A percentile compares a stretch with the other conserved stretches of the same genome.
Evolutionary conservation across 129 eudicot species (phyloP).

Genomic region (Flaveria brownii): DNA sequence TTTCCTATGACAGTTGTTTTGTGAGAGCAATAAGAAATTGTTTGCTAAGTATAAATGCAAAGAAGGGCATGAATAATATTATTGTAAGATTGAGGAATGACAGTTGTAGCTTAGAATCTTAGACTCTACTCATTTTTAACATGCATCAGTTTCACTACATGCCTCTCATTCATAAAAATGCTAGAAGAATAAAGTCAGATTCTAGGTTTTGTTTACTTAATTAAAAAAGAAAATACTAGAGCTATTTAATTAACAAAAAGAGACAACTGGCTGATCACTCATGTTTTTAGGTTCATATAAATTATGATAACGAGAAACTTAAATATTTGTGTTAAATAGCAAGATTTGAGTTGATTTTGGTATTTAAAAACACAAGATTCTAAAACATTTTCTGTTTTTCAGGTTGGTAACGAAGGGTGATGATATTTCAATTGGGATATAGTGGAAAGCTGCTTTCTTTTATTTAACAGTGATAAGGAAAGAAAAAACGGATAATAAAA

Average conservation of each 20-base stretch:
- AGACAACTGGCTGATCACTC: too few relatives aligned
- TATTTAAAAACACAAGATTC: background rate
- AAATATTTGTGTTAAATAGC: background rate
- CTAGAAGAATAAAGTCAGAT: background rate
- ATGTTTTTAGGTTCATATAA: background rate
- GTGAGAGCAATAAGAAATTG: constrained; percentile 5
- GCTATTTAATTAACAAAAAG: background rate
- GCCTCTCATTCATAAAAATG: background rate
- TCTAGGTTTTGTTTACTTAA: background rate
- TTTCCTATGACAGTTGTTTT: constrained; percentile 10
- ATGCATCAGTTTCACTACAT: background rate
- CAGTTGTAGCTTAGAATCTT: background rate
- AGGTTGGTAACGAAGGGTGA: constrained; percentile 24
- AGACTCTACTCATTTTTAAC: background rate
- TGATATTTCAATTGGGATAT: constrained; percentile 15
- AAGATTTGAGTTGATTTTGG: constrained; percentile 6
- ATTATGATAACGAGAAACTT: background rate
- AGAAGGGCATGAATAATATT: constrained; percentile 16
- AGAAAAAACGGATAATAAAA: background rate
- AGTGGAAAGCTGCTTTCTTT: background rate
- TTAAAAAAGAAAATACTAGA: background rate
- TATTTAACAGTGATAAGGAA: background rate
- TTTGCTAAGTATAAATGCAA: background rate
- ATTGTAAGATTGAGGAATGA: constrained; percentile 8
- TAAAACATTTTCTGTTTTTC: constrained; percentile 25